These are phyloP conservation scores for Graphium sp. DNA, from an alignment of 2,329 filamentous ascomycete genomes.

Conservation along the genomic window DNA sequence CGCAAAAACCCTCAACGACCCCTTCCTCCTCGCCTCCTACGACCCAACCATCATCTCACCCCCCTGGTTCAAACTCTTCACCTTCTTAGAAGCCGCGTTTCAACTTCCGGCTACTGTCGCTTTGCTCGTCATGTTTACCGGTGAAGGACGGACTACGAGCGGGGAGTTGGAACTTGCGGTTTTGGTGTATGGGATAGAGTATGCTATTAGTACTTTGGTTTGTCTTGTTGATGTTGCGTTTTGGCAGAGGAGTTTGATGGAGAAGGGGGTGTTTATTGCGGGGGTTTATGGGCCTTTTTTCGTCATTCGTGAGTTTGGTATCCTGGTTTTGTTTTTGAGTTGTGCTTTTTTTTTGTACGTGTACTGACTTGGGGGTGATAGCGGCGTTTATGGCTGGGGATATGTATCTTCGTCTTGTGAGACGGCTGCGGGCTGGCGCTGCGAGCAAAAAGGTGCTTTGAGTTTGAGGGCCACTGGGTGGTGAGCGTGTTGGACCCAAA, in stretches of 20 bases:
- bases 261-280: conserved; percentile 28
- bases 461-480: no score
- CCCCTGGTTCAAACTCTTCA: conserved; percentile 27
- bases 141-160: no score
- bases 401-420: conserved; percentile 34
- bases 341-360: conserved; percentile 2
- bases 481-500: no score
- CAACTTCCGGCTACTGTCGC: conserved; percentile 33
- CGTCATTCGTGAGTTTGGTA: conserved; percentile 28
- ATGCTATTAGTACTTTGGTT: conserved; percentile 29
- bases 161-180: conserved; percentile 31
- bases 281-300: conserved; percentile 34
- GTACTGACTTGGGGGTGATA: conserved; percentile 11
- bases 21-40: conserved; percentile 28
- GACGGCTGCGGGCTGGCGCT: conserved; percentile 17
- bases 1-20: conserved; percentile 30
- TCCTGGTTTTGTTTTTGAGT: not conserved
- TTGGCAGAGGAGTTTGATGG: conserved; percentile 25
- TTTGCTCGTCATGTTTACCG: conserved; percentile 22
- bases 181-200: conserved; percentile 32
- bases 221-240: conserved; percentile 38
- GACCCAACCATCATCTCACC: no score
- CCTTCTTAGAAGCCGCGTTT: conserved; percentile 29
- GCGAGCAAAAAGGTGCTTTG: no score
- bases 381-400: conserved; percentile 32